These are phyloP conservation scores for Juglanconis sp. DNA, from an alignment of 2,329 filamentous ascomycete genomes.

Conservation along the genomic window DNA sequence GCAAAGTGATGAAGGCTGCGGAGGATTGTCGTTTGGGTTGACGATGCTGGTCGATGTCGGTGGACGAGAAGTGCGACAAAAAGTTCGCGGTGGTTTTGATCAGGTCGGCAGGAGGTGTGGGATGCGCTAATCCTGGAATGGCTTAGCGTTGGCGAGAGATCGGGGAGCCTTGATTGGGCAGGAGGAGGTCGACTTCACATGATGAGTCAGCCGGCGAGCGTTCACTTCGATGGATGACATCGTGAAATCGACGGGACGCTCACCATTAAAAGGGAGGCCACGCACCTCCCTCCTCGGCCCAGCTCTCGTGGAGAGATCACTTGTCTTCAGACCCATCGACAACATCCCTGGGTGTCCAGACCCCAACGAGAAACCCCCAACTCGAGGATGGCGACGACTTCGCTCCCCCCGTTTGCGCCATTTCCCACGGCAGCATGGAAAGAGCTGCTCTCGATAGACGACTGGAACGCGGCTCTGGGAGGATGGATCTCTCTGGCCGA, in stretches of 20 bases:
- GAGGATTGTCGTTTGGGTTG: slow-evolving; percentile 22
- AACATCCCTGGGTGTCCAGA: background rate
- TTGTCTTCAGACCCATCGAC: background rate
- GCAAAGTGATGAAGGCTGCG: slow-evolving; percentile 73
- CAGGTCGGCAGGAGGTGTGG: slow-evolving; percentile 2
- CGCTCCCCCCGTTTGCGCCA: slow-evolving; percentile 70
- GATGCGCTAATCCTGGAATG: background rate
- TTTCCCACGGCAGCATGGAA: slow-evolving; percentile 70
- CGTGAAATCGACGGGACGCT: background rate
- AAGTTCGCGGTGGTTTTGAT: slow-evolving; percentile 5
- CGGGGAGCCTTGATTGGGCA: background rate
- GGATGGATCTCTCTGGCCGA: slow-evolving; percentile 71
- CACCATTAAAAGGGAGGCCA: background rate
- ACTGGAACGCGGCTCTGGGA: slow-evolving; percentile 76
- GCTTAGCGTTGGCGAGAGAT: background rate
- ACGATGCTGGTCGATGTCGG: background rate
- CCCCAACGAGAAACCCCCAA: background rate
- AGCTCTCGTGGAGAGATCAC: background rate
- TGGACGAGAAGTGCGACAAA: background rate
- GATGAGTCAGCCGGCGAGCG: slow-evolving; percentile 18
- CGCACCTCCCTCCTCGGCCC: background rate
- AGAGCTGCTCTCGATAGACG: slow-evolving; percentile 60
- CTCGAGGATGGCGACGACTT: slow-evolving; percentile 32
- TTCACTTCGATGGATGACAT: slow-evolving; percentile 1
- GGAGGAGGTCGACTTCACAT: background rate